Evolutionary conservation across 1,284 basidiomycete genomes (phyloP), one percentile per base, ranked within the genome.

Genomic region (Cryptococcus sp.): DNA sequence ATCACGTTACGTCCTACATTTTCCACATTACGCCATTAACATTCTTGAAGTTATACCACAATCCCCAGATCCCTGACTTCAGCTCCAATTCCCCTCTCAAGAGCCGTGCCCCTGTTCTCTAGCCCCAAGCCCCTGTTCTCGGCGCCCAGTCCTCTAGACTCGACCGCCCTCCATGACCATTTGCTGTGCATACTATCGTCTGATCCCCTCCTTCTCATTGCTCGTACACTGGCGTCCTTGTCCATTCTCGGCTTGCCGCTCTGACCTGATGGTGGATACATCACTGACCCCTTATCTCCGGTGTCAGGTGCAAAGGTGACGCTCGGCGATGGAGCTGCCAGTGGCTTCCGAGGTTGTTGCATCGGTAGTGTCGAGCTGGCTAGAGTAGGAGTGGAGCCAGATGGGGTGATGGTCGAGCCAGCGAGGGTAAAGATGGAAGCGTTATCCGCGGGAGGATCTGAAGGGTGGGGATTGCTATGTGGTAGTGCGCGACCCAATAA

Each of bases 381-480:
- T 28, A 28, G 11, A 5, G 28, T 28, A 5, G 28, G 28, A 28
- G 28, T 28, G 5, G 28, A 28, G 5, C 28, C 28, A 28, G 28
- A 28, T 5, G 85, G 77, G 0, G 82, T 91, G 70, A 88, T 93
- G 1, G 89, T 91, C 3, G 89, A 93, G 13, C 89, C 92, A 3
- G 93, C 93, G 11, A 98, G 82, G 0, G 93, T 98, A 43, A 97
- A 78, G 46, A 93, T 79, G 3, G 88, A 92, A 0, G 93, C 93
- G 67, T 98, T 92, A 68, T 94, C 91, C 22, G 84, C 78, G 0
- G 93, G 93, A 10, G 89, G 86, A 1, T 87, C 89, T 5, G 86
- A 85, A 14, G 94, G 94, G 19, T 87, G 83, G 2, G 93, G 93
- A 70, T 98, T 98, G 75, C 97, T 91, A 48, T 89, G 83, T 2